A percentile compares a stretch with the other conserved stretches of the same genome.
Conservation (phyloP, 805 yeast genomes). For the Cyberlindnera saturnus region DNA sequence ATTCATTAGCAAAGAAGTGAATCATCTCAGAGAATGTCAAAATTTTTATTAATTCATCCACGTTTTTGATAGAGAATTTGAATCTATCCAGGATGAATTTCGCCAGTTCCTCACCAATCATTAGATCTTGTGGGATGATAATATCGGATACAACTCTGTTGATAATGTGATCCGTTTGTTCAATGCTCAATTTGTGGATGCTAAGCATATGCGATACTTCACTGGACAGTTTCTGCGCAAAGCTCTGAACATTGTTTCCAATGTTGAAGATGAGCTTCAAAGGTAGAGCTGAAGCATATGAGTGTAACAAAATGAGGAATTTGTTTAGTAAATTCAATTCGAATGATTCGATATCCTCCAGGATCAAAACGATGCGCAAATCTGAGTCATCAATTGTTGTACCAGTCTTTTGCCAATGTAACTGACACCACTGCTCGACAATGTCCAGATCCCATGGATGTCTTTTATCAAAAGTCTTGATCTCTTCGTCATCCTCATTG, state of each 20-base stretch:
- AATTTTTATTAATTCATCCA: conserved; percentile 20
- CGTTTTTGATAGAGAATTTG: conserved; percentile 16
- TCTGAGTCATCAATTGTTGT: conserved; percentile 4
- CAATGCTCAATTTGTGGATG: conserved; percentile 17
- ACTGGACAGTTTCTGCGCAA: conserved; percentile 13
- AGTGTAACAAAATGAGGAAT: conserved; percentile 11
- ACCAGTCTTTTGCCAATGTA: conserved; percentile 1
- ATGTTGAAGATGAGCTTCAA: conserved; percentile 21
- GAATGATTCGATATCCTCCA: conserved; percentile 24
- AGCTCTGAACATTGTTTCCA: conserved; percentile 16
- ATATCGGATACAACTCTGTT: conserved; percentile 18
- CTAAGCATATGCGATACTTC: conserved; percentile 12
- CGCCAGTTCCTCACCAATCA: conserved; percentile 18
- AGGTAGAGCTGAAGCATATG: conserved; percentile 16
- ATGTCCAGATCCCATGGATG: conserved; percentile 22
- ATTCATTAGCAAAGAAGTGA: conserved; percentile 20
- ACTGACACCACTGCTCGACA: conserved; percentile 20
- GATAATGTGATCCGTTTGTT: conserved; percentile 20
- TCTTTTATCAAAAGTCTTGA: conserved; percentile 14
- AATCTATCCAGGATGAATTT: conserved; percentile 17
- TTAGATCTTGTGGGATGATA: conserved; percentile 10
- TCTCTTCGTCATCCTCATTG: conserved; percentile 10
- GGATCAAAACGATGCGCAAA: conserved; percentile 15
- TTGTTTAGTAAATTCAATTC: conserved; percentile 15
- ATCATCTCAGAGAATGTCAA: conserved; percentile 22